Conservation (phyloP, 306 rosid species). For the Carpinus fangiana region DNA sequence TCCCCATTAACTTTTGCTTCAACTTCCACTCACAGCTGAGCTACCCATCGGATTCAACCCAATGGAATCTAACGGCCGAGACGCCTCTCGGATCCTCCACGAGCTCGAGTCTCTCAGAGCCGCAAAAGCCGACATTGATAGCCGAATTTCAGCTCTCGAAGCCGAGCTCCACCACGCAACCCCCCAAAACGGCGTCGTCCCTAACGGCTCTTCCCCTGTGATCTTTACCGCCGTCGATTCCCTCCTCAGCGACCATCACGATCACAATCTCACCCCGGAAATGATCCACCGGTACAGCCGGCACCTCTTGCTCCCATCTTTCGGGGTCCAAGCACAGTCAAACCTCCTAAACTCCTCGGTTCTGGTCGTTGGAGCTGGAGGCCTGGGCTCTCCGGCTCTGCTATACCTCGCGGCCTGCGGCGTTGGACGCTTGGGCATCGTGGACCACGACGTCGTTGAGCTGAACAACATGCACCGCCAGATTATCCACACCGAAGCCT, state of each 20-base stretch:
- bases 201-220: constrained; percentile 40
- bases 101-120: constrained; percentile 59
- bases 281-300: constrained; percentile 93
- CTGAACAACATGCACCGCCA: constrained; percentile 96
- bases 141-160: constrained; percentile 65
- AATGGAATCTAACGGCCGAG: constrained; percentile 42
- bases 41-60: background rate
- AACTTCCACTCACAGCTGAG: background rate
- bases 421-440: constrained; percentile 81
- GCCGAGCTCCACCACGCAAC: constrained; percentile 48
- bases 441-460: constrained; percentile 95
- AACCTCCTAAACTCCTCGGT: constrained; percentile 75
- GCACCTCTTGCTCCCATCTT: constrained; percentile 87
- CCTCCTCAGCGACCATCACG: constrained; percentile 33
- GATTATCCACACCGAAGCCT: constrained; percentile 85
- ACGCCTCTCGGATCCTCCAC: constrained; percentile 45
- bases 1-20: background rate
- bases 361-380: constrained; percentile 95
- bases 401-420: constrained; percentile 90
- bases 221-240: constrained; percentile 2
- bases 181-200: constrained; percentile 37
- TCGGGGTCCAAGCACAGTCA: constrained; percentile 90
- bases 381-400: constrained; percentile 91
- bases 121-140: constrained; percentile 49
- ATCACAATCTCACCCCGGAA: constrained; percentile 54